Evolutionary conservation across 345 rosid species (phyloP).

Genomic region (Eucalyptus brandiana): DNA sequence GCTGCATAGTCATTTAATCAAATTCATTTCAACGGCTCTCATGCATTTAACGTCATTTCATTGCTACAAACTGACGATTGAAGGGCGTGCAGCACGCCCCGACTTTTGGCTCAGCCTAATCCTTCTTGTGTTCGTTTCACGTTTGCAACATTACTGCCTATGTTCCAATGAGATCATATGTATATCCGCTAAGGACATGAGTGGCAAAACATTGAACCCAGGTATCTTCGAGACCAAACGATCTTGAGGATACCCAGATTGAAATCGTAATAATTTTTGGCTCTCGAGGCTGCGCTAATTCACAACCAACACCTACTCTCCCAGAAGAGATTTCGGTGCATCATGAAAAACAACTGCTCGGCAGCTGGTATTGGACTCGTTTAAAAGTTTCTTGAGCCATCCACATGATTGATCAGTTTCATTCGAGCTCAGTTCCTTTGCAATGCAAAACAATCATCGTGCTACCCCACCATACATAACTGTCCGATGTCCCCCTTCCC

Average conservation of each 20-base stretch:
- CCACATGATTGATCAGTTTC: not conserved
- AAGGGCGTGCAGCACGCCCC: not conserved
- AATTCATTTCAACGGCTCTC: not conserved
- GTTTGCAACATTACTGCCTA: not conserved
- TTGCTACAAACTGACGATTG: not conserved
- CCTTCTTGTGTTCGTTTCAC: not conserved
- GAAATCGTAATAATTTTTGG: not conserved
- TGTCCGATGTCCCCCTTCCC: not conserved
- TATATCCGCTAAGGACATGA: not conserved
- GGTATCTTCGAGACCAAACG: not conserved
- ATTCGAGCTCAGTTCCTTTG: not conserved
- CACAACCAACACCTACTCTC: not conserved
- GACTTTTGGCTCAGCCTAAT: not conserved
- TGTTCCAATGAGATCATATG: not conserved
- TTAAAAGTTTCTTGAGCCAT: not conserved
- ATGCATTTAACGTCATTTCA: not conserved
- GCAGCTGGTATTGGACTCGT: not conserved
- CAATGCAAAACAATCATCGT: not conserved
- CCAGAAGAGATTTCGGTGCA: not conserved
- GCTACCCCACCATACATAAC: not conserved
- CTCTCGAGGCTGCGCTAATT: not conserved
- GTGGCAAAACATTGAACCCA: not conserved
- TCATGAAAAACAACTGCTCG: not conserved
- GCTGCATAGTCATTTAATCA: not conserved
- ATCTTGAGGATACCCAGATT: not conserved